Conservation (phyloP, 2,329 filamentous ascomycete species). For the Chaetomium olivaceum region DNA sequence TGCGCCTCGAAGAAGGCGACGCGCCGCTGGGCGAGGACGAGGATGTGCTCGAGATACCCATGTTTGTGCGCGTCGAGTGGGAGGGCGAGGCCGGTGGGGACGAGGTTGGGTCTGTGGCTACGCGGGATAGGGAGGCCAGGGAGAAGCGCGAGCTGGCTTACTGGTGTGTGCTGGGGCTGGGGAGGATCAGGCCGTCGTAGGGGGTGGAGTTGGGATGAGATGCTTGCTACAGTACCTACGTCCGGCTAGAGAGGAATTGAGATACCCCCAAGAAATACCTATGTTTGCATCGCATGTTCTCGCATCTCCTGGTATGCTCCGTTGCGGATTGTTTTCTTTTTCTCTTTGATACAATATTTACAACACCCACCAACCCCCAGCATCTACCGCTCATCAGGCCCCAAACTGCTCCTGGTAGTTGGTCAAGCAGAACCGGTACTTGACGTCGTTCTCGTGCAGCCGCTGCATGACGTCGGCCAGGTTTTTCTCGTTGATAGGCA, state of each 20-base stretch:
- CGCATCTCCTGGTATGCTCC: background rate
- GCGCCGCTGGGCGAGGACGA: slow-evolving; percentile 58
- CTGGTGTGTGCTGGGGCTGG: slow-evolving; percentile 90
- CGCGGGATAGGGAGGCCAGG: slow-evolving; percentile 57
- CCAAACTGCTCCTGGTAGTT: slow-evolving; percentile 70
- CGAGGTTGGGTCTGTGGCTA: slow-evolving; percentile 58
- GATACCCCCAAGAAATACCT: slow-evolving; percentile 17
- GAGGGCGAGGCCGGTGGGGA: slow-evolving; percentile 67
- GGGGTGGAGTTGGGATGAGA: background rate
- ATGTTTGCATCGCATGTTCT: background rate
- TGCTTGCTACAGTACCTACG: background rate
- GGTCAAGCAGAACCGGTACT: slow-evolving; percentile 74
- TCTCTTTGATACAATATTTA: slow-evolving; percentile 11
- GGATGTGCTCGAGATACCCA: slow-evolving; percentile 79
- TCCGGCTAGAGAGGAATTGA: background rate
- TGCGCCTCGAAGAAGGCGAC: slow-evolving; percentile 45
- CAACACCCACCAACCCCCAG: background rate
- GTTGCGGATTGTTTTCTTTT: background rate
- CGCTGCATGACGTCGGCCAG: slow-evolving; percentile 68
- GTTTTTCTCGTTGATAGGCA: slow-evolving; percentile 71
- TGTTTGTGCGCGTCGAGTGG: slow-evolving; percentile 92
- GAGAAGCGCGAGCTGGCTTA: slow-evolving; percentile 90
- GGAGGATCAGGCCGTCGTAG: slow-evolving; percentile 65
- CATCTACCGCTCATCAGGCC: slow-evolving; percentile 35
- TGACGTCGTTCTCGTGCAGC: slow-evolving; percentile 69